Percentiles rank a stretch among this genome's conserved stretches.
These are phyloP conservation scores for Diutina sp. DNA, from an alignment of 1,139 yeast species.

Conservation along the genomic window DNA sequence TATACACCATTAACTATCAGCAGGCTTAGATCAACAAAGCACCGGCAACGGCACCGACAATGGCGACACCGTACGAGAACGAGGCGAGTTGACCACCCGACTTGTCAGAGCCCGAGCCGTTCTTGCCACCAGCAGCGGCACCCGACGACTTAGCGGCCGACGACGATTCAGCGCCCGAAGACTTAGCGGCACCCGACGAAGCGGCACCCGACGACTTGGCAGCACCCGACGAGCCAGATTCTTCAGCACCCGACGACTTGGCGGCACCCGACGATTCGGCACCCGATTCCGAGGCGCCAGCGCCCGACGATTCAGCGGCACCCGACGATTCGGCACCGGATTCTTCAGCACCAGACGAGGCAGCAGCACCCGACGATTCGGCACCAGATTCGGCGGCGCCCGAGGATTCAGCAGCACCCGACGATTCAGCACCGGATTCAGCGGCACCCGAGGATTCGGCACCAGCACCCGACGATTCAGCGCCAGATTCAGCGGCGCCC, in stretches of 20 bases:
- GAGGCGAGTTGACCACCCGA: neutral
- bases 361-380: neutral
- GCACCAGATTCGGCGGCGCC: neutral
- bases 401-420: neutral
- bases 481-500: neutral
- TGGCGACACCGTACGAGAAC: neutral
- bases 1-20: neutral
- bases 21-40: constrained; percentile 1
- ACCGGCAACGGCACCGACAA: constrained; percentile 2
- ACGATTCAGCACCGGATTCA: neutral
- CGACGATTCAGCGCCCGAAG: neutral
- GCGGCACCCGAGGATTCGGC: neutral
- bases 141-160: neutral
- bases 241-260: neutral
- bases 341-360: neutral
- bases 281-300: neutral
- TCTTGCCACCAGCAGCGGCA: neutral
- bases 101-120: neutral
- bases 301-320: neutral
- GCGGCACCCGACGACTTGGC: neutral
- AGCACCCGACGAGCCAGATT: neutral
- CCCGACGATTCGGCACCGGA: neutral
- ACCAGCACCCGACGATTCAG: neutral
- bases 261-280: neutral
- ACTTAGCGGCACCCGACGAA: neutral